Percentiles rank a stretch among this genome's conserved stretches.
These are phyloP conservation scores for Macrolepiota albuminosa DNA, from an alignment of 768 basidiomycete species.

Conservation along the genomic window DNA sequence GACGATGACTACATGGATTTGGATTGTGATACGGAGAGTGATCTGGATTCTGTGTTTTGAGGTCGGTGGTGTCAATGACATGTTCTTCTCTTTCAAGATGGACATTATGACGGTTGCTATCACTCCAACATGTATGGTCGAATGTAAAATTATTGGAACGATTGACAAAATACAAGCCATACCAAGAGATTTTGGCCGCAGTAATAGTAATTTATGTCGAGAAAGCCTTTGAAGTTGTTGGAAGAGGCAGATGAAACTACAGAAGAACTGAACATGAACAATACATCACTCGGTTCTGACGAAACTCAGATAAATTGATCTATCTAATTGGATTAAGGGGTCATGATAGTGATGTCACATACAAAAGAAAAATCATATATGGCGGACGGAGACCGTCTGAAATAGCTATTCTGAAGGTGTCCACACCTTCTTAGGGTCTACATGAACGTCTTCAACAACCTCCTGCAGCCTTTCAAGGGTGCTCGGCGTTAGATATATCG, in stretches of 20 bases:
- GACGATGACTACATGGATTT: constrained; percentile 11
- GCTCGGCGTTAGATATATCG: neutral
- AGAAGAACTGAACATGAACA: neutral
- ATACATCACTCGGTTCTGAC: neutral
- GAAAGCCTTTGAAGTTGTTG: neutral
- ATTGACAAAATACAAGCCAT: neutral
- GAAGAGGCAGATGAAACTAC: neutral
- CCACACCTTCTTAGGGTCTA: constrained; percentile 1
- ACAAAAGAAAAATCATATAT: neutral
- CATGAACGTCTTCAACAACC: neutral
- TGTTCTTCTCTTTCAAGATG: constrained; percentile 22
- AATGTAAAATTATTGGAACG: neutral
- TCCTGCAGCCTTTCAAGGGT: neutral
- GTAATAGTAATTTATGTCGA: neutral
- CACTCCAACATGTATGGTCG: neutral
- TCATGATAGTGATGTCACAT: neutral
- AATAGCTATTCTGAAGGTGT: neutral
- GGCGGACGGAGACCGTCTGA: neutral
- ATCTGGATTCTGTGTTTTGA: constrained; percentile 15
- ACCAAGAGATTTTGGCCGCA: neutral
- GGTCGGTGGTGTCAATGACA: constrained; percentile 26
- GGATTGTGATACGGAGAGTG: constrained; percentile 12
- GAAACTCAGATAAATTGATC: neutral
- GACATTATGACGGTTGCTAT: neutral
- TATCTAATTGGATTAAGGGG: neutral